These are phyloP conservation scores for Blastocystis sp. DNA, from an alignment of 352 stramenopile species.

Conservation along the genomic window DNA sequence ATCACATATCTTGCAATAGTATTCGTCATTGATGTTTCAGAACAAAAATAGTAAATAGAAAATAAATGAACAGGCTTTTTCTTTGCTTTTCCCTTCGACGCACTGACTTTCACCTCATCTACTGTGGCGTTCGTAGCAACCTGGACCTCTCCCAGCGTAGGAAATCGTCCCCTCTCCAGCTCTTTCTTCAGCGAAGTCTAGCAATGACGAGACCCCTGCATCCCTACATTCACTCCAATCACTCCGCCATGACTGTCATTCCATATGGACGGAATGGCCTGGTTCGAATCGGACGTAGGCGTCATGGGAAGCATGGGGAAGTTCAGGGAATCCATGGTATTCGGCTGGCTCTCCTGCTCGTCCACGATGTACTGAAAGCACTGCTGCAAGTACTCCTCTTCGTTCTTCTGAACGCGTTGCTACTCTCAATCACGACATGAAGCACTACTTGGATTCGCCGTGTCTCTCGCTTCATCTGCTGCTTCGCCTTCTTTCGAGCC, in stretches of 20 bases:
- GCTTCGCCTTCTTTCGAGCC: not conserved
- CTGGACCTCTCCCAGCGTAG: not conserved
- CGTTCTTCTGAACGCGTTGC: not conserved
- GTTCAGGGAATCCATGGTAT: not conserved
- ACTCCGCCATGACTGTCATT: not conserved
- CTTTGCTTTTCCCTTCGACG: not conserved
- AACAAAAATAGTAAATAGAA: slow-evolving; percentile 14
- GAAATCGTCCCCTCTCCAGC: not conserved
- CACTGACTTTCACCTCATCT: not conserved
- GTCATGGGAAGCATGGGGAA: not conserved
- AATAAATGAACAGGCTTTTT: not conserved
- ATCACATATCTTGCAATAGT: not conserved
- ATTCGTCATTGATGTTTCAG: not conserved
- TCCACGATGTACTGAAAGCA: not conserved
- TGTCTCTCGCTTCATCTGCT: not conserved
- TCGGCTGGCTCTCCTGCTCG: not conserved
- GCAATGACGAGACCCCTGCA: too few species aligned
- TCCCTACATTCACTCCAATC: not conserved
- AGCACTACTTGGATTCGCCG: not conserved
- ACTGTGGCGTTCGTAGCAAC: not conserved
- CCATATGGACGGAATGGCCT: not conserved
- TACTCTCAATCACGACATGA: not conserved
- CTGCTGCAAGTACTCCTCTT: not conserved
- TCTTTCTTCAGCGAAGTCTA: not conserved
- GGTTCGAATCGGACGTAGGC: not conserved